phyloP scores from a whole-genome alignment of 169 alveolate species.

The Perkinsus olseni region DNA sequence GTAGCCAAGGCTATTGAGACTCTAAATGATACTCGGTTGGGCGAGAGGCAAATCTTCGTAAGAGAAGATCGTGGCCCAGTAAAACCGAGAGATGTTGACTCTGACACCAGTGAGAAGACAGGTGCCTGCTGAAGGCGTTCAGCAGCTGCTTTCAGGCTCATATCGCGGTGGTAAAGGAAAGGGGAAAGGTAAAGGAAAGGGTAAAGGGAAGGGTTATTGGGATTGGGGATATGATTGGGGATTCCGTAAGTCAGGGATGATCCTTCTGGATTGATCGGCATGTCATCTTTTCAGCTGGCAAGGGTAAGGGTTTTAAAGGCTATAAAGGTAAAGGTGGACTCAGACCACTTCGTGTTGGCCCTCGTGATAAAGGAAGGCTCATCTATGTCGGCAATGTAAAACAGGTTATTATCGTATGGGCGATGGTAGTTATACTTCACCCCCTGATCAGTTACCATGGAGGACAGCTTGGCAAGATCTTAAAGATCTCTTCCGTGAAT shows the following conservation, averaged over 20 bases:
- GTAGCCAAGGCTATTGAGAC: conserved; percentile 35
- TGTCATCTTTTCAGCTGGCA: not conserved
- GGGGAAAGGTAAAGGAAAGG: not conserved
- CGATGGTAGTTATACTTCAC: too few relatives aligned
- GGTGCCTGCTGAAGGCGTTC: not conserved
- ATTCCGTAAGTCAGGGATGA: not conserved
- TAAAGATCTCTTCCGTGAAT: conserved; percentile 34
- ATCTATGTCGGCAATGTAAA: not conserved
- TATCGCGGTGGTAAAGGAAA: not conserved
- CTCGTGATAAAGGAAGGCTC: conserved; percentile 22
- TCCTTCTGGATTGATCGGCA: not conserved
- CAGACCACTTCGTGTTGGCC: not conserved
- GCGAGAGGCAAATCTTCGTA: conserved; percentile 26
- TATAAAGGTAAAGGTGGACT: not conserved
- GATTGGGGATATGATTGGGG: conserved; percentile 1
- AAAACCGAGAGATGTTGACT: not conserved
- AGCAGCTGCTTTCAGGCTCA: not conserved
- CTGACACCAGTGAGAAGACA: not conserved
- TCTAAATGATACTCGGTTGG: conserved; percentile 29
- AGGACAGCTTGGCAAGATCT: conserved; percentile 40
- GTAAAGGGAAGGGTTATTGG: not conserved
- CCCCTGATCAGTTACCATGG: conserved; percentile 22
- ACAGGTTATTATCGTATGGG: too few relatives aligned
- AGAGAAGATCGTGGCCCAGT: conserved; percentile 25
- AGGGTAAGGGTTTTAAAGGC: not conserved